A percentile compares a stretch with the other conserved stretches of the same genome.
Conservation (phyloP, 2,329 filamentous ascomycete species). For the Paracoccidioides brasiliensis region DNA sequence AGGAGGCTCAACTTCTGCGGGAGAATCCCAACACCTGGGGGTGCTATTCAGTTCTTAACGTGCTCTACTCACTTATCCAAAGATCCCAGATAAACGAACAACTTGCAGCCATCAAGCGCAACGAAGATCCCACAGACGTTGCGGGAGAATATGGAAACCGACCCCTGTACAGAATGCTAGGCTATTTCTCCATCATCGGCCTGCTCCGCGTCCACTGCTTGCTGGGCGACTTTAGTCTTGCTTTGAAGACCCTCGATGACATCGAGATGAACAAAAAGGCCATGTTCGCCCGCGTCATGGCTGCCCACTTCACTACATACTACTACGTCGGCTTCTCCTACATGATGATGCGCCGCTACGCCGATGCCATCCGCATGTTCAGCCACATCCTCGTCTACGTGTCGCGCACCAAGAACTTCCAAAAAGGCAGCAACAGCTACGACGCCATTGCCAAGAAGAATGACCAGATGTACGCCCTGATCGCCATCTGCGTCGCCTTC, state of each 20-base stretch:
- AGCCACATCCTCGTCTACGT: conserved; percentile 99
- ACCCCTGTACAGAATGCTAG: conserved; percentile 93
- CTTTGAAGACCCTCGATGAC: conserved; percentile 96
- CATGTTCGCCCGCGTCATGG: conserved; percentile 99
- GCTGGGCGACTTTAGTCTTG: conserved; percentile 93
- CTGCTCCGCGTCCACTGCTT: conserved; percentile 91
- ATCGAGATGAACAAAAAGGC: conserved; percentile 99
- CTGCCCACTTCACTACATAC: conserved; percentile 98
- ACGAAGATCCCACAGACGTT: conserved; percentile 75
- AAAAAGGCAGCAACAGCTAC: conserved; percentile 82
- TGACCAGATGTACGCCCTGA: conserved; percentile 98
- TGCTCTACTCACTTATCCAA: conserved; percentile 97
- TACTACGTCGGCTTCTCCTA: conserved; percentile 99
- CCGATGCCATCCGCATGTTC: conserved; percentile 99
- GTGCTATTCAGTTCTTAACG: conserved; percentile 98
- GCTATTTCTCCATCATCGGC: conserved; percentile 98
- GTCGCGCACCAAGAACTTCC: conserved; percentile 98
- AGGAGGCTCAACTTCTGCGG: conserved; percentile 79
- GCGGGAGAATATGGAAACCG: conserved; percentile 92
- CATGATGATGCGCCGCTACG: conserved; percentile 99
- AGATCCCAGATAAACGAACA: conserved; percentile 97
- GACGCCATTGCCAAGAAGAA: conserved; percentile 99
- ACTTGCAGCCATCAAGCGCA: conserved; percentile 83
- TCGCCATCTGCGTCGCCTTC: conserved; percentile 97
- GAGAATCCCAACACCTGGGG: conserved; percentile 99